Conservation (phyloP, 495 filamentous ascomycete genomes). For the Tuber microsphaerosporum region DNA sequence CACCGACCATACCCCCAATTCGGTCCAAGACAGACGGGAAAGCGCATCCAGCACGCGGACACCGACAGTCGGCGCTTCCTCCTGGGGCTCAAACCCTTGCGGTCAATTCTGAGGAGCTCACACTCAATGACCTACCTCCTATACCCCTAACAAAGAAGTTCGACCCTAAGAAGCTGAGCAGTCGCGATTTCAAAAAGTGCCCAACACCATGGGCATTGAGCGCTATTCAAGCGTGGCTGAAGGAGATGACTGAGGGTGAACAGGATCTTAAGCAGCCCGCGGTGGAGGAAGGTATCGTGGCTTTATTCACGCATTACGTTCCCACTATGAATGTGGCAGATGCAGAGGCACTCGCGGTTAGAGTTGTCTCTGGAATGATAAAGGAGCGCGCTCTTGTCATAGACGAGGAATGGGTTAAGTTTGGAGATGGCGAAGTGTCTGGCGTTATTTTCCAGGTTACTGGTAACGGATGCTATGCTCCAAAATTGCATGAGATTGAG, state of each 20-base stretch:
- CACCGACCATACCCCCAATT: slow-evolving; percentile 69
- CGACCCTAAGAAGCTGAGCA: slow-evolving; percentile 75
- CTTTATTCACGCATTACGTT: slow-evolving; percentile 89
- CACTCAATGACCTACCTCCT: slow-evolving; percentile 47
- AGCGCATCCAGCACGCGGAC: slow-evolving; percentile 43
- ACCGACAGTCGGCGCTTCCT: slow-evolving; percentile 30
- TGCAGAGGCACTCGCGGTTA: slow-evolving; percentile 76
- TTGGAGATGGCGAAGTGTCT: slow-evolving; percentile 64
- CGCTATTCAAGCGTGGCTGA: slow-evolving; percentile 77
- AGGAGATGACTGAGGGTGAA: slow-evolving; percentile 76
- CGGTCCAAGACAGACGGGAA: slow-evolving; percentile 94
- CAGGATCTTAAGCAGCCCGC: slow-evolving; percentile 73
- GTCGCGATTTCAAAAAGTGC: slow-evolving; percentile 78
- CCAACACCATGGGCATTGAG: slow-evolving; percentile 88
- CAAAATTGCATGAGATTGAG: slow-evolving; percentile 68
- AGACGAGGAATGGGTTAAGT: slow-evolving; percentile 98
- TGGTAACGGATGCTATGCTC: slow-evolving; percentile 83
- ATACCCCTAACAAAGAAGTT: slow-evolving; percentile 59
- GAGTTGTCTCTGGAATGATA: slow-evolving; percentile 76
- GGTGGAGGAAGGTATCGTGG: slow-evolving; percentile 78
- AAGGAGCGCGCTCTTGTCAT: slow-evolving; percentile 67
- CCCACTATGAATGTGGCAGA: slow-evolving; percentile 98
- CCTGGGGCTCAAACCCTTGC: slow-evolving; percentile 12
- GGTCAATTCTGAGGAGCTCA: slow-evolving; percentile 32
- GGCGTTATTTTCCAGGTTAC: slow-evolving; percentile 92